These are phyloP conservation scores for Yarrowia phangngaensis DNA, from an alignment of 805 yeast genomes.

Conservation along the genomic window DNA sequence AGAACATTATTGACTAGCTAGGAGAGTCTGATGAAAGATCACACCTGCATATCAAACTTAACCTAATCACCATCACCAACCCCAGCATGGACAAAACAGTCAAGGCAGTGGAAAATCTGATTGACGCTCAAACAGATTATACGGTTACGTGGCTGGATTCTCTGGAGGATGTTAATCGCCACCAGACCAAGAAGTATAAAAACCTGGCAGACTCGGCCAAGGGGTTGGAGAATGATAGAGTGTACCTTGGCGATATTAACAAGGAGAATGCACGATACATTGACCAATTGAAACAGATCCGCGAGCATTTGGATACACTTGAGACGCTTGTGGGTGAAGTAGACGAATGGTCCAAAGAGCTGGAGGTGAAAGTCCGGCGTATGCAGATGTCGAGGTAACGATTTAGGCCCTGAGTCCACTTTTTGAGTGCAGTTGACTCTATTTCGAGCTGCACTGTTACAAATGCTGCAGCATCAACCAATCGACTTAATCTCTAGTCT, in stretches of 20 bases:
- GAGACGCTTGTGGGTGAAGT: constrained; percentile 52
- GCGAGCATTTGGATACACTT: constrained; percentile 36
- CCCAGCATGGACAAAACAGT: constrained; percentile 29
- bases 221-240: constrained; percentile 30
- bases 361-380: constrained; percentile 44
- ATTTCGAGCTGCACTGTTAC: too few relatives aligned
- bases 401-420: too few relatives aligned
- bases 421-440: too few relatives aligned
- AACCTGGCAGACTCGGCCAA: constrained; percentile 31
- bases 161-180: constrained; percentile 33
- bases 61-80: too few relatives aligned
- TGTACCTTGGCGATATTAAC: constrained; percentile 24
- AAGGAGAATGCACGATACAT: constrained; percentile 28
- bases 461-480: too few relatives aligned
- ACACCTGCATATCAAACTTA: too few relatives aligned
- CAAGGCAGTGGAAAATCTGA: constrained; percentile 29
- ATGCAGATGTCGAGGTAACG: constrained; percentile 3
- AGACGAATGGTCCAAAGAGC: constrained; percentile 58
- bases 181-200: constrained; percentile 31
- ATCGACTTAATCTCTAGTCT: too few relatives aligned
- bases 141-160: constrained; percentile 31
- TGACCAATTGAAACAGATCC: constrained; percentile 31
- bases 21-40: too few relatives aligned
- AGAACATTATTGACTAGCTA: too few relatives aligned
- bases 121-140: constrained; percentile 33